These are phyloP conservation scores for Chlorella variabilis DNA, from an alignment of 163 green algal genomes.

Conservation along the genomic window DNA sequence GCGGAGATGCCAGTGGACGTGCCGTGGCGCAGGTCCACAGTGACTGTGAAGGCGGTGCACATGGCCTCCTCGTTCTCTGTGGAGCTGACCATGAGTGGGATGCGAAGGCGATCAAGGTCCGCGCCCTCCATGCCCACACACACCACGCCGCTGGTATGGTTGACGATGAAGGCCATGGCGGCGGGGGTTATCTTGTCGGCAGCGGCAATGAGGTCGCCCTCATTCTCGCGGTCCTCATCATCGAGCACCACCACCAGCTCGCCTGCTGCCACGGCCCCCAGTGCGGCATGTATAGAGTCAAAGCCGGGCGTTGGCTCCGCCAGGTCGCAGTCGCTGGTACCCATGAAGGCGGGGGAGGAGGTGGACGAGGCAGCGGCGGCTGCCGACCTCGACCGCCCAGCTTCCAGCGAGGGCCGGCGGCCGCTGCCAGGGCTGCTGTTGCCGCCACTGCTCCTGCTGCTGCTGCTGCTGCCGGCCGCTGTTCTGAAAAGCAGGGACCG, in stretches of 20 bases:
- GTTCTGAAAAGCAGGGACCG: neutral
- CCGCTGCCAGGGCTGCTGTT: neutral
- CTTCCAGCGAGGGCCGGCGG: neutral
- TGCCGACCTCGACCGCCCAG: neutral
- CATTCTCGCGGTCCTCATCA: conserved; percentile 97
- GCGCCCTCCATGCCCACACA: conserved; percentile 89
- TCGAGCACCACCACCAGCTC: conserved; percentile 97
- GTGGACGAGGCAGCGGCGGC: neutral
- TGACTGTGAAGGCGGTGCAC: conserved; percentile 97
- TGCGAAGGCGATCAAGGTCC: conserved; percentile 85
- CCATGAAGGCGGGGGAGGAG: neutral
- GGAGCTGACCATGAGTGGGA: conserved; percentile 94
- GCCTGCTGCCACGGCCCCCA: conserved; percentile 72
- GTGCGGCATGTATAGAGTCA: conserved; percentile 70
- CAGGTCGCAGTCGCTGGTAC: conserved; percentile 23
- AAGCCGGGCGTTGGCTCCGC: conserved; percentile 64
- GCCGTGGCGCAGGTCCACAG: conserved; percentile 85
- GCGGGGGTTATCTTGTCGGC: conserved; percentile 84
- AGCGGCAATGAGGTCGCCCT: conserved; percentile 98
- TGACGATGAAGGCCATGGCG: conserved; percentile 95
- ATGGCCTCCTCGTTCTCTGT: conserved; percentile 92
- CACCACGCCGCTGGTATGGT: conserved; percentile 81
- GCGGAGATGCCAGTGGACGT: conserved; percentile 96
- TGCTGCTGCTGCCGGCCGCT: neutral
- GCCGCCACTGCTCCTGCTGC: neutral